These are phyloP conservation scores for Isabelozyma pseudorhagii DNA, from an alignment of 805 yeast species.

Conservation along the genomic window DNA sequence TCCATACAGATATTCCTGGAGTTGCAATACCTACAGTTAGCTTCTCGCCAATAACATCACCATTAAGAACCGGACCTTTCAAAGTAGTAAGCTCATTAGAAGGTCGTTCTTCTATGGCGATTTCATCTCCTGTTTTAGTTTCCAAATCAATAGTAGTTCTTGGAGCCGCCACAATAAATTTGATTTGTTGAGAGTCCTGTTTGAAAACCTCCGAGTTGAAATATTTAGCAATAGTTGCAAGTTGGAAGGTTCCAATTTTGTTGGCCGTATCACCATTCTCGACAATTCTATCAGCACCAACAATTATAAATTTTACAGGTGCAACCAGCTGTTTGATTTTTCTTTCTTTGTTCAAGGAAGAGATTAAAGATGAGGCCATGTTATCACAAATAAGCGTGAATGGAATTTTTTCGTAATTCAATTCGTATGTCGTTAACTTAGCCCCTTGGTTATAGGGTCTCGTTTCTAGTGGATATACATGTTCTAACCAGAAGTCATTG, in stretches of 20 bases:
- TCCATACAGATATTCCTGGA: constrained; percentile 84
- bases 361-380: constrained; percentile 79
- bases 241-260: constrained; percentile 91
- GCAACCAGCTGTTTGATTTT: constrained; percentile 31
- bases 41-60: constrained; percentile 30
- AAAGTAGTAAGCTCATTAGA: constrained; percentile 72
- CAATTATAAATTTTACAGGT: constrained; percentile 85
- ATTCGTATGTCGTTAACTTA: constrained; percentile 85
- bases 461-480: constrained; percentile 87
- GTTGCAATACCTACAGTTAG: constrained; percentile 78
- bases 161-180: constrained; percentile 94
- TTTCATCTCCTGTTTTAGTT: constrained; percentile 66
- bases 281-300: constrained; percentile 94
- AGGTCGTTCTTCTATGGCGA: constrained; percentile 86
- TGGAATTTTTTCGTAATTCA: constrained; percentile 82
- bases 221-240: constrained; percentile 68
- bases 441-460: constrained; percentile 98
- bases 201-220: constrained; percentile 20
- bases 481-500: constrained; percentile 51
- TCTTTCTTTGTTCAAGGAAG: constrained; percentile 28
- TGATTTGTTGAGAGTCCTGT: constrained; percentile 35
- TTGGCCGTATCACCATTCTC: constrained; percentile 94
- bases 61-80: constrained; percentile 49
- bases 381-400: constrained; percentile 87
- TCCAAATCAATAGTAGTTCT: constrained; percentile 79